Conservation (phyloP, 306 rosid species). For the Elaeagnus macrophylla region DNA sequence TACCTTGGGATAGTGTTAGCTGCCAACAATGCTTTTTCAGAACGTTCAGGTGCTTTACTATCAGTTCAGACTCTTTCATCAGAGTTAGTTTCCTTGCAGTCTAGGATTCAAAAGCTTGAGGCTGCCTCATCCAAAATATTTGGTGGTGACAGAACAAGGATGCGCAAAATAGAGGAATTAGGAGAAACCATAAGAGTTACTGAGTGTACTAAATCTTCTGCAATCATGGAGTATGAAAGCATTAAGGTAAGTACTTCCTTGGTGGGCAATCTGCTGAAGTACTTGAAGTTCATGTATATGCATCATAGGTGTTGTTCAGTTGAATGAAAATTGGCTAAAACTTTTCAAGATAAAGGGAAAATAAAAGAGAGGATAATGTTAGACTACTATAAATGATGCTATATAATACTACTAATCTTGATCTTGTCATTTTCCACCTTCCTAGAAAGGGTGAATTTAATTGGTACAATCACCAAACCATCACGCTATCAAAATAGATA, state of each 20-base stretch:
- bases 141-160: slow-evolving; percentile 78
- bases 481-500: background rate
- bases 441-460: background rate
- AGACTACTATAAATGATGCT: background rate
- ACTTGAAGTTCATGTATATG: background rate
- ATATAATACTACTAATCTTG: background rate
- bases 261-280: background rate
- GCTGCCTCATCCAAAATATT: slow-evolving; percentile 78
- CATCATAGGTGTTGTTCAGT: background rate
- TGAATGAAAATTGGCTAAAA: too few species aligned
- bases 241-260: slow-evolving; percentile 53
- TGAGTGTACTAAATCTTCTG: slow-evolving; percentile 74
- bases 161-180: slow-evolving; percentile 66
- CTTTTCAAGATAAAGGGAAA: background rate
- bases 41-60: slow-evolving; percentile 70
- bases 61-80: slow-evolving; percentile 74
- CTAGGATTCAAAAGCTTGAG: slow-evolving; percentile 81
- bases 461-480: background rate
- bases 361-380: background rate
- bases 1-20: slow-evolving; percentile 79
- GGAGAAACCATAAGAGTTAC: slow-evolving; percentile 61
- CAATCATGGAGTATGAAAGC: slow-evolving; percentile 71
- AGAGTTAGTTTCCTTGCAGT: slow-evolving; percentile 60
- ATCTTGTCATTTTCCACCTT: background rate
- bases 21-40: slow-evolving; percentile 70